Evolutionary conservation across 1,284 basidiomycete species (phyloP), one percentile per base, ranked within the genome.

Genomic region (Bondarzewia mesenterica): DNA sequence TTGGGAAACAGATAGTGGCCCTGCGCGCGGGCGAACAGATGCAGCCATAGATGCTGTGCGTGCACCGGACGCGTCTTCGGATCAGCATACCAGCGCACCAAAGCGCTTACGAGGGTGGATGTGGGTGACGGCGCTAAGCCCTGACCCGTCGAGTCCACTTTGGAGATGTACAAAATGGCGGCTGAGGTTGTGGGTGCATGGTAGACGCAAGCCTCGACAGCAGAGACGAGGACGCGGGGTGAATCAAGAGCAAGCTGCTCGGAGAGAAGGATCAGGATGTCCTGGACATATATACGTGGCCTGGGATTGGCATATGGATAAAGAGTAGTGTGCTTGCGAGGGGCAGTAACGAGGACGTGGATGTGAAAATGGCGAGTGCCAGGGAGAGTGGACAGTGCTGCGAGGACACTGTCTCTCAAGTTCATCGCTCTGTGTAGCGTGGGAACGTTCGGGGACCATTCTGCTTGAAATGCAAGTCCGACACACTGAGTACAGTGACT

Each of bases 1-100:
- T 93, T 92, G 0, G 94, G 89, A 63, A 99, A 98, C 25, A 99
- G 73, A 63, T 99, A 99, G 62, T 97, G 93, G 29, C 70, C 72
- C 66, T 98, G 94, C 1, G 89, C 82, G 16, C 93, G 77, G 2
- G 95, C 95, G 60, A 99, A 96, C 25, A 98, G 73, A 57, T 96
- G 91, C 6, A 97, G 73, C 75, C 88, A 85, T 5, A 93, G 61
- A 52, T 78, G 66, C 39, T 70, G 61, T 26, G 70, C 70, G 20
- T 70, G 48, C 37, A 80, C 56, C n/a, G 84, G 84, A 20, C 84
- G 70, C 52, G 85, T 82, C 20, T 62, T 56, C n/a, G 84, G 80
- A 40, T 80, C 69, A 29, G 82, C 74, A 63, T 89, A 89, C 67
- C 77, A 89, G 3, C 60, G 53, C 7, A 96, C 58, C 51, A 95